phyloP scores from a whole-genome alignment of 495 filamentous ascomycete genomes.

The Emericellopsis terricola region DNA sequence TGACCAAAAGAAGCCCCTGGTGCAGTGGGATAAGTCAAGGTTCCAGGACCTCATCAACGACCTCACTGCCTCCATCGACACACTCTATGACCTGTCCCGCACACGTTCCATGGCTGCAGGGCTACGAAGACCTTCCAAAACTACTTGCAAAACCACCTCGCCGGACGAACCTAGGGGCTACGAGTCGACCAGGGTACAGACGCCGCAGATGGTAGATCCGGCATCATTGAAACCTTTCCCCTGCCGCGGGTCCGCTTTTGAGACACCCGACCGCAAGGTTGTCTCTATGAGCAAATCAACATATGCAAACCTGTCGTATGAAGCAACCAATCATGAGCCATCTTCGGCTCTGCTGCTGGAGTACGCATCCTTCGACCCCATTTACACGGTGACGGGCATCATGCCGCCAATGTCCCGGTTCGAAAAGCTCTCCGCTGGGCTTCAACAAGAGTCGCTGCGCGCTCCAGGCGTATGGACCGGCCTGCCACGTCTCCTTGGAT shows the following conservation, averaged over 20 bases:
- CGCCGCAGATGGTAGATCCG: constrained; percentile 34
- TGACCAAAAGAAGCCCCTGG: constrained; percentile 26
- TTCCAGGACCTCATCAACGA: constrained; percentile 59
- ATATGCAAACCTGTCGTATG: constrained; percentile 20
- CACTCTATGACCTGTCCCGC: constrained; percentile 68
- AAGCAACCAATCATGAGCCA: constrained; percentile 10
- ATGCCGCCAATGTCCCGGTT: constrained; percentile 44
- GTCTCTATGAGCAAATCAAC: constrained; percentile 34
- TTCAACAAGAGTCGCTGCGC: constrained; percentile 36
- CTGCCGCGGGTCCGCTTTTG: constrained; percentile 21
- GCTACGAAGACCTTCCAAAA: constrained; percentile 9
- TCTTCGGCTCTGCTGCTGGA: constrained; percentile 45
- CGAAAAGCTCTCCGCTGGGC: constrained; percentile 38
- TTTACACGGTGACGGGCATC: constrained; percentile 44
- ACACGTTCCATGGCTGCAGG: constrained; percentile 35
- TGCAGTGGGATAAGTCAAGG: constrained; percentile 38
- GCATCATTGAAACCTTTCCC: constrained; percentile 20
- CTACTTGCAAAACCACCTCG: constrained; percentile 11
- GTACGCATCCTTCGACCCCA: constrained; percentile 44
- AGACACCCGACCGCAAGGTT: constrained; percentile 21
- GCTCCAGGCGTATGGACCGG: constrained; percentile 43
- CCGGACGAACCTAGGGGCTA: constrained; percentile 28
- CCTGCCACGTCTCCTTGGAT: constrained; percentile 49
- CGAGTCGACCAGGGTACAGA: constrained; percentile 34
- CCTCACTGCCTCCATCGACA: constrained; percentile 73